Evolutionary conservation across 345 rosid species (phyloP), one percentile per base, ranked within the genome.

Genomic region (Pistacia integerrima): DNA sequence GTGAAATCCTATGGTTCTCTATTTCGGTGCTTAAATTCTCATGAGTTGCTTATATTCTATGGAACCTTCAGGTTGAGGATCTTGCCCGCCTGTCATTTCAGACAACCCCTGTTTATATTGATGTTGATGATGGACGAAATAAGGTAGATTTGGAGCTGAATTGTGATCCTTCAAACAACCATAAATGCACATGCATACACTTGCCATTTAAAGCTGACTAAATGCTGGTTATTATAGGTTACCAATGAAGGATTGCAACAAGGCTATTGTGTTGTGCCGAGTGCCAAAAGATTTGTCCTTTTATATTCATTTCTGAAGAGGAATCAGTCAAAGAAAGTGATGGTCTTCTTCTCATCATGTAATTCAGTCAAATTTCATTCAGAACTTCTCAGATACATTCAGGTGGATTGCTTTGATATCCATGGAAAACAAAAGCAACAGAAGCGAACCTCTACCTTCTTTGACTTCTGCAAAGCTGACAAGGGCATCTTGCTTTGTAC

Each of bases 311-410:
- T 97, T 80, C 75, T 97, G 88, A 97, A 90, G 87, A 91, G 97
- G 87, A 92, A 92, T 68, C 83, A 81, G 63, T 90, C 89, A 28
- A 97, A 97, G 87, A 97, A 97, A 85, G 91, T 94, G 78, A 92
- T 97, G 98, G 98, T 97, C 69, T 97, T 97, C 85, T 94, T 97
- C 85, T 97, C 99, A 4, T 94, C 99, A n/a, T 94, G 99, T 85
- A 90, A 92, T 80, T 97, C 99, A 0, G 98, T 93, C 78, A 91
- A 89, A 70, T 97, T 86, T 72, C 98, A 97, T 79, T 82, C 94
- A 3, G 98, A 92, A 18, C 95, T 97, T 81, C 91, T 96, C 68
- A 88, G 88, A 82, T 88, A 89, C 78, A 90, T 89, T 78, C 86
- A 91, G 55, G 88, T 97, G 33, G 94, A 94, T 64, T 88, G 93